Conservation (phyloP, 78 protist genomes). For the Andalucia godoyi region DNA sequence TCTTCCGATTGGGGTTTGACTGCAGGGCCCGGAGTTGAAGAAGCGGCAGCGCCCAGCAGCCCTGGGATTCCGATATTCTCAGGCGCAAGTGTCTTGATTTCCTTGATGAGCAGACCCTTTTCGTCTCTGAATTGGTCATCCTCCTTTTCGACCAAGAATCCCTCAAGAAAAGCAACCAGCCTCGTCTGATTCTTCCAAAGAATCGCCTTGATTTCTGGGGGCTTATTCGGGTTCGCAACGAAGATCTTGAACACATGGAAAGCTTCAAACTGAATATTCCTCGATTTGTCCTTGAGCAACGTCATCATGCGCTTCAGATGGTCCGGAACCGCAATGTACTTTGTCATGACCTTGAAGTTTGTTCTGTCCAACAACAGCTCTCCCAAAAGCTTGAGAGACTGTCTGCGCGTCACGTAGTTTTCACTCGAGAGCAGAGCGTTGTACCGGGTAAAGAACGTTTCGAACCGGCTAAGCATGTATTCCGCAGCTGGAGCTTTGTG, state of each 20-base stretch:
- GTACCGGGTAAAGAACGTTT: constrained; percentile 50
- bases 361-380: constrained; percentile 86
- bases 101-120: constrained; percentile 67
- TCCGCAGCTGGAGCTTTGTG: constrained; percentile 65
- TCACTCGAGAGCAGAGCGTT: constrained; percentile 40
- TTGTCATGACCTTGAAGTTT: constrained; percentile 79
- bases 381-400: constrained; percentile 82
- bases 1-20: too few relatives aligned
- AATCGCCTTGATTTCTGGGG: constrained; percentile 51
- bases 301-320: constrained; percentile 85
- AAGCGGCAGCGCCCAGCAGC: too few relatives aligned
- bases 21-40: too few relatives aligned
- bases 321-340: constrained; percentile 57
- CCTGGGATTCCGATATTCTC: too few relatives aligned
- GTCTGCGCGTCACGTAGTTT: constrained; percentile 82
- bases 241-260: constrained; percentile 96
- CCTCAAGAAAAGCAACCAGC: constrained; percentile 61
- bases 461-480: constrained; percentile 51
- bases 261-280: constrained; percentile 88
- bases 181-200: constrained; percentile 69
- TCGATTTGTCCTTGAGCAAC: constrained; percentile 60
- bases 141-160: constrained; percentile 81
- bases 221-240: constrained; percentile 95
- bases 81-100: constrained; percentile 38
- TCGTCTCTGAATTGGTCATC: constrained; percentile 90